phyloP scores from a whole-genome alignment of 306 rosid species.

The Vicia faba region DNA sequence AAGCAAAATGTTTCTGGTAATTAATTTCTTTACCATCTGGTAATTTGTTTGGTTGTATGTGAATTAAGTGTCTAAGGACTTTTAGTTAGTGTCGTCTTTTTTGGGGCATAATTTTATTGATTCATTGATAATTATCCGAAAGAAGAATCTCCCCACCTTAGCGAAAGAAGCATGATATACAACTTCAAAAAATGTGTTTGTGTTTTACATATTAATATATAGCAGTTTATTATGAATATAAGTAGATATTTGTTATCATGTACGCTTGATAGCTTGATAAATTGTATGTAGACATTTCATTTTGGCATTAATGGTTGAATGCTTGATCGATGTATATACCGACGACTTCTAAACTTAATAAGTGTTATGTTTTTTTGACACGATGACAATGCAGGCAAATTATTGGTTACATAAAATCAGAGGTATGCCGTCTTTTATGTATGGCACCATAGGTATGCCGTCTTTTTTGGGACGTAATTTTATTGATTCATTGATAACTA shows the following conservation, averaged over 20 bases:
- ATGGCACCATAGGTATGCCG: too few relatives aligned
- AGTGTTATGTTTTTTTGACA: constrained; percentile 1
- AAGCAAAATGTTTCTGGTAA: constrained; percentile 54
- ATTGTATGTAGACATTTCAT: constrained; percentile 4
- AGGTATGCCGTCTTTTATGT: too few relatives aligned
- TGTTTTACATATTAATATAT: too few relatives aligned
- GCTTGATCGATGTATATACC: constrained; percentile 8
- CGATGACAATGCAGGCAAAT: constrained; percentile 67
- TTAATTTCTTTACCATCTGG: not conserved
- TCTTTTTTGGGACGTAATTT: too few relatives aligned
- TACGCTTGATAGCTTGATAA: not conserved
- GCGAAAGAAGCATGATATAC: too few relatives aligned
- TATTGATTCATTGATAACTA: too few relatives aligned
- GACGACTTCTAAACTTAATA: constrained; percentile 8
- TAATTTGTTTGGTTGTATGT: not conserved
- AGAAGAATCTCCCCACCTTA: too few relatives aligned
- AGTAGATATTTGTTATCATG: not conserved
- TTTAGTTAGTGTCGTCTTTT: constrained; percentile 4
- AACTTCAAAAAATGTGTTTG: too few relatives aligned
- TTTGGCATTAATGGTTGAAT: not conserved
- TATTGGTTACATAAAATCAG: constrained; percentile 79
- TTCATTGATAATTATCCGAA: too few relatives aligned
- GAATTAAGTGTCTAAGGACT: constrained; percentile 1
- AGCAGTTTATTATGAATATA: constrained; percentile 17
- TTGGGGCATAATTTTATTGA: too few relatives aligned